Evolutionary conservation across 257 asterid species (phyloP), one percentile per base, ranked within the genome.

Genomic region (Jasminum sambac): DNA sequence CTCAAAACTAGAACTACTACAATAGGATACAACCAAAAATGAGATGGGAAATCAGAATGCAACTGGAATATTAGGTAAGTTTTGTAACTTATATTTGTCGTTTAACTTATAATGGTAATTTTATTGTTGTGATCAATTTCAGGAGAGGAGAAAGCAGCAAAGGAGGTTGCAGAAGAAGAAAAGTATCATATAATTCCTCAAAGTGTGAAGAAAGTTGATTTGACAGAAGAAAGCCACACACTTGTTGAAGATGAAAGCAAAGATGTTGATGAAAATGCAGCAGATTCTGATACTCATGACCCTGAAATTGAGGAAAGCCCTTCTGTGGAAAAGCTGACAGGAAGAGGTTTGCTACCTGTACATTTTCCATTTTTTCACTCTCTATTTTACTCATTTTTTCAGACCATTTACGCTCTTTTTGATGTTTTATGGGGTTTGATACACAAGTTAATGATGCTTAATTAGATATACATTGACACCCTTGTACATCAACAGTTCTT

Each of bases 1-100:
- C 23, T 42, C 52, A 23, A 25, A n/a, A 19, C 16, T 46, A 11
- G 4, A 41, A 24, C 46, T 11, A 24, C 37, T 34, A 0, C 38
- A 19, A 11, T 68, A 64, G 63, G 37, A 46, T 38, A 81, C 39
- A 72, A 69, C 84, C 71, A 66, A 43, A 72, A 48, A 70, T 50
- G 87, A 81, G 77, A 86, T 90, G 96, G 97, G 96, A n/a, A 90
- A 90, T 83, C 88, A 83, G 63, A 88, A 77, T 74, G 75, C 89
- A 76, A 82, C 94, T 48, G 91, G 87, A 70, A 76, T 83, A 42
- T 73, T 76, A 83, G 95, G 97, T 86, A 82, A 60, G 75, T 8
- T 2, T 50, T 48, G 64, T 5, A 17, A 13, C 37, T 55, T 69
- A 1, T 8, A 34, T 16, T 55, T 64, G 23, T 41, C n/a, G 39